Conservation (phyloP, 1,284 basidiomycete species). For the Amylostereum areolatum region DNA sequence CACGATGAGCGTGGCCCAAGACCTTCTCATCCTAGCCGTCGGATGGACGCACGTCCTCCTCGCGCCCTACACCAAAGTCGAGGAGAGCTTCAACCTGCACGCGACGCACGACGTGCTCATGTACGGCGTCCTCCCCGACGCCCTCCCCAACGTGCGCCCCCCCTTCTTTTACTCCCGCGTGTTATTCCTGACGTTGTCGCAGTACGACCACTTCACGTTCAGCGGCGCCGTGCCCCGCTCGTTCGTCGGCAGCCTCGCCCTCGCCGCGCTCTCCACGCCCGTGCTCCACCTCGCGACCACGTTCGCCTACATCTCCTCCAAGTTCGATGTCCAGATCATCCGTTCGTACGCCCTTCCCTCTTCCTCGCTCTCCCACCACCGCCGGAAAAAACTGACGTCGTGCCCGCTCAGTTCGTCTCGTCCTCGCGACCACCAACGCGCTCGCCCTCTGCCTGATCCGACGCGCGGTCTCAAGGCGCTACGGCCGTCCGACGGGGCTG, state of each 20-base stretch:
- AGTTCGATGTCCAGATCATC: constrained; percentile 57
- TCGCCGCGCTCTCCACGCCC: constrained; percentile 50
- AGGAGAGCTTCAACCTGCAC: constrained; percentile 95
- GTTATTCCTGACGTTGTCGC: constrained; percentile 1
- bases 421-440: constrained; percentile 66
- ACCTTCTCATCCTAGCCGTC: constrained; percentile 50
- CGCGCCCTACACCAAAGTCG: constrained; percentile 92
- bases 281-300: constrained; percentile 34
- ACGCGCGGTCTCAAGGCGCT: constrained; percentile 56
- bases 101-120: constrained; percentile 85
- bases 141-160: constrained; percentile 44
- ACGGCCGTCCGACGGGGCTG: constrained; percentile 49
- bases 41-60: constrained; percentile 66
- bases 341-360: constrained; percentile 33
- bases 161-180: neutral
- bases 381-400: neutral
- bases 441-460: constrained; percentile 61
- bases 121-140: constrained; percentile 51
- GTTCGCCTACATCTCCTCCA: constrained; percentile 41
- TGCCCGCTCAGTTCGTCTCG: constrained; percentile 57
- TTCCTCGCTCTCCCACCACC: no score
- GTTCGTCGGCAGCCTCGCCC: constrained; percentile 68
- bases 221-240: constrained; percentile 88
- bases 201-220: constrained; percentile 91
- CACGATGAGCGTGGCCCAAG: constrained; percentile 36